Evolutionary conservation across 1,284 basidiomycete species (phyloP).

Genomic region (Cryptococcus maquisensis): DNA sequence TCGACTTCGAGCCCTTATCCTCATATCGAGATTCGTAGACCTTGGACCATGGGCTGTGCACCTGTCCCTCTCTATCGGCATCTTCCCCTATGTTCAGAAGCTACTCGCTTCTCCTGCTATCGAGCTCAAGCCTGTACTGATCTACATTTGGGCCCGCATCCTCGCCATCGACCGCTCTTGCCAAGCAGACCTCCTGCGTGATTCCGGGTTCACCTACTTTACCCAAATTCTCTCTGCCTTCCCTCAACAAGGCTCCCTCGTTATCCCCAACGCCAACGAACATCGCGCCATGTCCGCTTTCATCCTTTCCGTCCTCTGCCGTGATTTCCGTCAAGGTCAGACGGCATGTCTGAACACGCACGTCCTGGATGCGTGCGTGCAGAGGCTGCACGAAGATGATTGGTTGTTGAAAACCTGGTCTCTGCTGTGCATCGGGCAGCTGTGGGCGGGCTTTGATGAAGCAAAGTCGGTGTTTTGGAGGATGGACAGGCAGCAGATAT

Average conservation of each 20-base stretch:
- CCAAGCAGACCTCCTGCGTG: slow-evolving; percentile 83
- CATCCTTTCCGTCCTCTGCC: slow-evolving; percentile 86
- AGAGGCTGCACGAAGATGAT: slow-evolving; percentile 76
- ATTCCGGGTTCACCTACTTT: slow-evolving; percentile 84
- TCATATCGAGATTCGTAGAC: slow-evolving; percentile 97
- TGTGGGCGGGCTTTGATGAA: slow-evolving; percentile 90
- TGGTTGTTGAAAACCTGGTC: slow-evolving; percentile 93
- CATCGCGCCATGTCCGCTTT: slow-evolving; percentile 99
- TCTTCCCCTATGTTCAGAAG: slow-evolving; percentile 98
- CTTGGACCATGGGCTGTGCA: slow-evolving; percentile 98
- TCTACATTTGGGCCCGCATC: slow-evolving; percentile 98
- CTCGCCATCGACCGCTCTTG: slow-evolving; percentile 91
- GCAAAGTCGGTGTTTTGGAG: slow-evolving; percentile 82
- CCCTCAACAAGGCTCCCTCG: slow-evolving; percentile 40
- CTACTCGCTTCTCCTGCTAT: slow-evolving; percentile 90
- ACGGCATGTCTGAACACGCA: slow-evolving; percentile 76
- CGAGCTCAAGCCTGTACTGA: slow-evolving; percentile 94
- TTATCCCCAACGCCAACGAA: slow-evolving; percentile 87
- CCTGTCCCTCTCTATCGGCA: slow-evolving; percentile 93
- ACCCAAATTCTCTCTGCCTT: slow-evolving; percentile 64
- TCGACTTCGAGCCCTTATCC: slow-evolving; percentile 86
- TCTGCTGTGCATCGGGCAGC: slow-evolving; percentile 85
- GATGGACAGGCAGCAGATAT: slow-evolving; percentile 70
- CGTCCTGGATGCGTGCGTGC: slow-evolving; percentile 85
- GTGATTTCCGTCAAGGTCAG: slow-evolving; percentile 83